Percentiles rank a stretch among this genome's conserved stretches.
Conservation (phyloP, 2,329 filamentous ascomycete genomes). For the Aspergillus proliferans region DNA sequence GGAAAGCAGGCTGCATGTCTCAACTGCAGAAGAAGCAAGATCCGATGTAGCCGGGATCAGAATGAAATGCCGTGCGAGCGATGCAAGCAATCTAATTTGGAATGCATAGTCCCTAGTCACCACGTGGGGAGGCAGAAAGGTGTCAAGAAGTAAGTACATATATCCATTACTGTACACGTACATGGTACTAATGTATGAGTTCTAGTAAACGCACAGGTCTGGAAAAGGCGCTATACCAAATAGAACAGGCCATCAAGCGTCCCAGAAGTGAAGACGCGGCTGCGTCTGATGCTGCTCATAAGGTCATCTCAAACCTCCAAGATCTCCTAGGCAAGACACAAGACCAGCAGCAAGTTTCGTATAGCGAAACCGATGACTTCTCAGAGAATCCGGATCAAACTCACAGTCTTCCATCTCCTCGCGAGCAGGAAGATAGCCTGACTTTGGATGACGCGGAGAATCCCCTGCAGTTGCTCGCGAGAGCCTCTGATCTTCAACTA, state of each 20-base stretch:
- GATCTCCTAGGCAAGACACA: slow-evolving; percentile 47
- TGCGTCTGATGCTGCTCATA: slow-evolving; percentile 39
- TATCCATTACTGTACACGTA: slow-evolving; percentile 12
- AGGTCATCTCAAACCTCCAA: slow-evolving; percentile 41
- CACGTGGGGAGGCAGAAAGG: slow-evolving; percentile 68
- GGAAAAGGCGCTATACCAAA: slow-evolving; percentile 67
- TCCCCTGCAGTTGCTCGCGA: slow-evolving; percentile 64
- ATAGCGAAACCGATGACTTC: slow-evolving; percentile 21
- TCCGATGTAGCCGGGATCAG: slow-evolving; percentile 56
- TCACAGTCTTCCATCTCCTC: slow-evolving; percentile 16
- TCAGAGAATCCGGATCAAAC: slow-evolving; percentile 25
- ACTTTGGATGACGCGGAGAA: slow-evolving; percentile 69
- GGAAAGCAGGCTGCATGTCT: slow-evolving; percentile 50
- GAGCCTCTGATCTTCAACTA: slow-evolving; percentile 63
- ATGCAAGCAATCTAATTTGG: slow-evolving; percentile 52
- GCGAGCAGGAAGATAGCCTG: slow-evolving; percentile 46
- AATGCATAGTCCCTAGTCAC: slow-evolving; percentile 66
- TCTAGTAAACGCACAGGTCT: slow-evolving; percentile 65
- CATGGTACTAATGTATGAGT: slow-evolving; percentile 2
- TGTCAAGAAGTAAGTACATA: slow-evolving; percentile 59
- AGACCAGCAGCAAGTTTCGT: slow-evolving; percentile 24
- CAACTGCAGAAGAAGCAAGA: slow-evolving; percentile 61
- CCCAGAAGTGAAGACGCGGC: slow-evolving; percentile 43
- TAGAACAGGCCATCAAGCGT: slow-evolving; percentile 62
- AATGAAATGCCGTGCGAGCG: slow-evolving; percentile 53